Conservation (phyloP, 306 rosid species). For the Corylus heterophylla region DNA sequence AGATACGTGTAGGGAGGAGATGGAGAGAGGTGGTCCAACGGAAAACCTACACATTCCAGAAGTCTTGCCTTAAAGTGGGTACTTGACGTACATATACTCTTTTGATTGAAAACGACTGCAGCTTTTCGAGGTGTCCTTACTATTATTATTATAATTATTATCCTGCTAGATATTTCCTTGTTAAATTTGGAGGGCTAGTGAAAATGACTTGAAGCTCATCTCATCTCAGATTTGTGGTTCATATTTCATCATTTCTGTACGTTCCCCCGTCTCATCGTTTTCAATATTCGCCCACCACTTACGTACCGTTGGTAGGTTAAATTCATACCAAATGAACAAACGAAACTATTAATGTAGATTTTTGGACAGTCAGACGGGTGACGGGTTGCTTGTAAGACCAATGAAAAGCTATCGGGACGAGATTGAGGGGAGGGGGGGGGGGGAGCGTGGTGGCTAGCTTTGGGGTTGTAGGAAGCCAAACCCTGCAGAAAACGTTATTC, state of each 20-base stretch:
- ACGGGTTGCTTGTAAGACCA: too few species aligned
- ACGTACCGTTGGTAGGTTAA: too few species aligned
- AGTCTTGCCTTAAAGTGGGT: neutral
- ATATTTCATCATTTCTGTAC: neutral
- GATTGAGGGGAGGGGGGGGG: neutral
- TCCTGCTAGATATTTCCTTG: neutral
- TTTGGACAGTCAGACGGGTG: too few species aligned
- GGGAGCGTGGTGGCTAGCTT: neutral
- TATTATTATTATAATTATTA: neutral
- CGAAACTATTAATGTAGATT: too few species aligned
- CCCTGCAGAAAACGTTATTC: conserved; percentile 7
- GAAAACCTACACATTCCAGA: neutral
- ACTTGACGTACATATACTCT: conserved; percentile 29
- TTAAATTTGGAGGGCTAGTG: neutral
- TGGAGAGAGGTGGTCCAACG: neutral
- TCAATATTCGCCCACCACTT: neutral
- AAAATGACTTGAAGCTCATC: conserved; percentile 25
- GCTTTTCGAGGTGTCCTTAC: neutral
- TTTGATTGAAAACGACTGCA: conserved; percentile 34
- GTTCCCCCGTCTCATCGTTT: neutral
- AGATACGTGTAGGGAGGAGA: neutral
- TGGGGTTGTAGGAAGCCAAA: neutral
- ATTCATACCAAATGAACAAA: too few species aligned
- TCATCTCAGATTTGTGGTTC: neutral
- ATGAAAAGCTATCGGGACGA: too few species aligned